Base-by-base conservation (phyloP, 371 early-diverging fungal genomes). In the Lichtheimia hyalospora region DNA sequence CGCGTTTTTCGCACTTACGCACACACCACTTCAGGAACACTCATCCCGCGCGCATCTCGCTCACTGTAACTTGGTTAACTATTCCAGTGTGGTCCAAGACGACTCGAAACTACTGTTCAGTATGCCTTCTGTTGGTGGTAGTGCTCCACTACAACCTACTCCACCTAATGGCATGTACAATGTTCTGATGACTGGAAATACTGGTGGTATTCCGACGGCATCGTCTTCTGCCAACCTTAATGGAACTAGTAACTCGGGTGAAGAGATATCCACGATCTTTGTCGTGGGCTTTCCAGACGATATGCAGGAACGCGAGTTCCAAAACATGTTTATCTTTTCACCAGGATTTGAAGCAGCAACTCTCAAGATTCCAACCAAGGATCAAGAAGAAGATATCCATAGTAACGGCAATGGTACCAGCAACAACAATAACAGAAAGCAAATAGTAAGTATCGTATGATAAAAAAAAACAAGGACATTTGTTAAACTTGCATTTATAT, bases 221-320 rank as follows among this genome's bases (percentile, higher is more conserved):
- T 34, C 34, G 34, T 34, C 34, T 34, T 34, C 34, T 34, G 34
- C 34, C 34, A 34, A 34, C 10, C 10, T 34, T 6, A 34, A 34
- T 34, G 34, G 34, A 34, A 34, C 34, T 2, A 8, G 21, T 46
- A 46, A 16, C n/a, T 46, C 46, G n/a, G 46, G 39, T 15, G 85
- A 85, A 64, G 85, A 85, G 67, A 82, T 96, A 56, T 90, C 93
- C 16, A 95, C 96, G 42, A 93, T 96, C 60, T 97, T 96, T 81
- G 95, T 97, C 3, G 94, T 95, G 43, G 97, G 97, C 13, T 94
- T 96, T 64, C 97, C 97, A 41, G 94, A 95, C 39, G 96, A 96
- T 70, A 93, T 96, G 89, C 85, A 83, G 67, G 97, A 96, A 71
- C 81, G 97, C 57, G 97, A 96, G 77, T 95, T 96, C 64, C 93